These are phyloP conservation scores for Wickerhamiella kurtzmanii DNA, from an alignment of 805 yeast species.

Conservation along the genomic window DNA sequence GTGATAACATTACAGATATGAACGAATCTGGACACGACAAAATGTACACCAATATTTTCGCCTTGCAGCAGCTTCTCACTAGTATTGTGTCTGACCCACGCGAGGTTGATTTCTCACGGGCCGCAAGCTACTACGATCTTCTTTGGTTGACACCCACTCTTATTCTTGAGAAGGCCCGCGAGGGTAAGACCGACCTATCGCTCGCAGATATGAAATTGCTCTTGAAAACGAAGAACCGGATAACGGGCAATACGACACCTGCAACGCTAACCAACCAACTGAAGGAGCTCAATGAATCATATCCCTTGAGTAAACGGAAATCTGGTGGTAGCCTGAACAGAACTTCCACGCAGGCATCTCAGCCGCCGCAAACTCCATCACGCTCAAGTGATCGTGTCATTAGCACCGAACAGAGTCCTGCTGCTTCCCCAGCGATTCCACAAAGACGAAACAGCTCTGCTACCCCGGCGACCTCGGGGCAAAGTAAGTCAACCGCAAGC, in stretches of 20 bases:
- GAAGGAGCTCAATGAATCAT: conserved; percentile 8
- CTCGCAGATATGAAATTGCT: conserved; percentile 13
- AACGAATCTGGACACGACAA: conserved; percentile 48
- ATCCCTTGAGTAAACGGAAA: neutral
- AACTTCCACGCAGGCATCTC: neutral
- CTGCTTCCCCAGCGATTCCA: neutral
- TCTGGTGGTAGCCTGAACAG: neutral
- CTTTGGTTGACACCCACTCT: conserved; percentile 17
- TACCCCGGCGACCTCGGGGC: neutral
- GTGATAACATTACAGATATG: conserved; percentile 36
- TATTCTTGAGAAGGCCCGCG: conserved; percentile 16
- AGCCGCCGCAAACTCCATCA: neutral
- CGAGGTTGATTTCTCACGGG: conserved; percentile 38
- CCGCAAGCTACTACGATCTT: conserved; percentile 42
- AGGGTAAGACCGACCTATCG: conserved; percentile 13
- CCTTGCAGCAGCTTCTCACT: conserved; percentile 56
- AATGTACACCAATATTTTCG: conserved; percentile 46
- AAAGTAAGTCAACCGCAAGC: neutral
- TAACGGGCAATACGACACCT: conserved; percentile 5
- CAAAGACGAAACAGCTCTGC: neutral
- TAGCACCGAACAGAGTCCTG: neutral
- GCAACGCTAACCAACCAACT: conserved; percentile 10
- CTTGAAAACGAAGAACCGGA: conserved; percentile 15
- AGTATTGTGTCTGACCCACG: conserved; percentile 41
- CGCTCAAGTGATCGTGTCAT: neutral